phyloP scores from a whole-genome alignment of 139 green algal species.

The Tetraselmis chui region DNA sequence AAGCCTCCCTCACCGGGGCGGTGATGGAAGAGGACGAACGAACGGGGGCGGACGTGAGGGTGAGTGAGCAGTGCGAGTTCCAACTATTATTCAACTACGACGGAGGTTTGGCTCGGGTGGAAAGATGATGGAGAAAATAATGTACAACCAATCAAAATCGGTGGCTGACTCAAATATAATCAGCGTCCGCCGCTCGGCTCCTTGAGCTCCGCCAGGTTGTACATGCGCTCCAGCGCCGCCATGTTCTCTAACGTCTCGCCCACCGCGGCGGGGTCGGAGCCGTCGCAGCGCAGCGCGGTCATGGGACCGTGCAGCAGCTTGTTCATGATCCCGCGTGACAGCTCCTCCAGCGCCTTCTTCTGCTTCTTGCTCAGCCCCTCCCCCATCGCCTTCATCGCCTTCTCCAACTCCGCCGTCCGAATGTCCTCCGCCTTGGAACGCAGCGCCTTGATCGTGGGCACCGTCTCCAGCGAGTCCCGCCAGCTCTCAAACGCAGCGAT shows the following conservation, averaged over 20 bases:
- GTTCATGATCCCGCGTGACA: conserved; percentile 92
- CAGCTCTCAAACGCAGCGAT: conserved; percentile 89
- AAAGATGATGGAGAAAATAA: too few species aligned
- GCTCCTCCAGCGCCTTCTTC: conserved; percentile 86
- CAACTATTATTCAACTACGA: too few species aligned
- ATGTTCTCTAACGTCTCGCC: conserved; percentile 94
- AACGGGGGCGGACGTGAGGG: too few species aligned
- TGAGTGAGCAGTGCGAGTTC: too few species aligned
- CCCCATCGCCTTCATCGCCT: conserved; percentile 73
- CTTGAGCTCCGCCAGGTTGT: conserved; percentile 58
- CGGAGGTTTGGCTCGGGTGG: too few species aligned
- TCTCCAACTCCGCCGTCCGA: conserved; percentile 84
- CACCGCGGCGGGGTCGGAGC: conserved; percentile 75
- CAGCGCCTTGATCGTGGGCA: conserved; percentile 97
- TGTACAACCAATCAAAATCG: too few species aligned
- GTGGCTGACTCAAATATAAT: too few species aligned
- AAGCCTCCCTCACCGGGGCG: too few species aligned
- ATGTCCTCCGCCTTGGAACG: conserved; percentile 89
- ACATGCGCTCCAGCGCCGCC: conserved; percentile 98
- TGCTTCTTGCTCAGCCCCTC: conserved; percentile 96
- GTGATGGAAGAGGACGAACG: too few species aligned
- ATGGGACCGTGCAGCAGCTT: conserved; percentile 99
- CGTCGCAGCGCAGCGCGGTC: conserved; percentile 89
- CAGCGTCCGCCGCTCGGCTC: too few species aligned
- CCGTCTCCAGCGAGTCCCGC: conserved; percentile 94